Evolutionary conservation across 768 basidiomycete genomes (phyloP).

Genomic region (Agrocybe pediades): DNA sequence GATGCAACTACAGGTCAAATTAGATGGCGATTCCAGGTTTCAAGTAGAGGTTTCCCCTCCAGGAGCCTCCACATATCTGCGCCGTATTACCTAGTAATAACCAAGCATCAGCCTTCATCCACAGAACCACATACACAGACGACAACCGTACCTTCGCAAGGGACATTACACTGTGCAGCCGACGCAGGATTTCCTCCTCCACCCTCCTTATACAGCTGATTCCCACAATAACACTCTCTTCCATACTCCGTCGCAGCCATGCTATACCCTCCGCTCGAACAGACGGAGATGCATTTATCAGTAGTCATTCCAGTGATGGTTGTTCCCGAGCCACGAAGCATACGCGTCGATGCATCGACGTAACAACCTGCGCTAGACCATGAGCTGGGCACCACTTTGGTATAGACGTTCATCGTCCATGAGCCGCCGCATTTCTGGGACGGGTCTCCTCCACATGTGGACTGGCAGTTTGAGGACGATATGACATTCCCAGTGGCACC

Average conservation of each 20-base stretch:
- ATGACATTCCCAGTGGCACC: constrained; percentile 29
- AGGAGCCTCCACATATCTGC: background rate
- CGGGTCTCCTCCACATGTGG: constrained; percentile 24
- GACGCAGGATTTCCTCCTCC: constrained; percentile 20
- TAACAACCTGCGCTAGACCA: constrained; percentile 37
- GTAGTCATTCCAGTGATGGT: constrained; percentile 29
- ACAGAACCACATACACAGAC: too few species aligned
- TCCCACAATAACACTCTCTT: constrained; percentile 36
- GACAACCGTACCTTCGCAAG: constrained; percentile 38
- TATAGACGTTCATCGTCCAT: constrained; percentile 34
- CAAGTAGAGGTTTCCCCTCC: background rate
- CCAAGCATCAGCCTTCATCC: too few species aligned
- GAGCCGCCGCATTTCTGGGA: constrained; percentile 32
- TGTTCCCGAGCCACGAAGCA: constrained; percentile 26
- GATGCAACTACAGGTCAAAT: too few species aligned
- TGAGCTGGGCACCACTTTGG: constrained; percentile 10
- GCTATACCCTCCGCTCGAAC: constrained; percentile 25
- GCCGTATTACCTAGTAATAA: background rate
- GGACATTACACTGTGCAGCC: constrained; percentile 26
- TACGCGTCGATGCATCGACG: constrained; percentile 26
- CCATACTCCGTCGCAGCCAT: constrained; percentile 38
- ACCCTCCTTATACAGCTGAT: constrained; percentile 23
- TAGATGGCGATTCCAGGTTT: background rate
- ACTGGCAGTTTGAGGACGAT: constrained; percentile 19
- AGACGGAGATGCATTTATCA: constrained; percentile 28